These are phyloP conservation scores for Phytophthora sansomeana DNA, from an alignment of 352 stramenopile species.

Conservation along the genomic window DNA sequence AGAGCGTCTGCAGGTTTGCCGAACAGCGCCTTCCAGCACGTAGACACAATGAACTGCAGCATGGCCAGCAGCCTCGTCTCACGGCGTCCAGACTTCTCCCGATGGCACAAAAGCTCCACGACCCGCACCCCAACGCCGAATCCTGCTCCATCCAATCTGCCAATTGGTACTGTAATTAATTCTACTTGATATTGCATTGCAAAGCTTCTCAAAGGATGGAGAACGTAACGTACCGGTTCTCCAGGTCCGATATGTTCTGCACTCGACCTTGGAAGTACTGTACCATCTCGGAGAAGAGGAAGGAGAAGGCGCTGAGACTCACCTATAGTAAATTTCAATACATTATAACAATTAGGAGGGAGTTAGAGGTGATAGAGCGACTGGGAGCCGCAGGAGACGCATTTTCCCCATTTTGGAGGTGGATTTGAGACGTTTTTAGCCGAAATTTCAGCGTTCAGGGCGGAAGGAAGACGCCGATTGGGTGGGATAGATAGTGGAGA, in stretches of 20 bases:
- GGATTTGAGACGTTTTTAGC: not conserved
- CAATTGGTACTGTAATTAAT: not conserved
- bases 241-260: slow-evolving; percentile 96
- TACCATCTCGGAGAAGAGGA: slow-evolving; percentile 98
- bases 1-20: slow-evolving; percentile 96
- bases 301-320: slow-evolving; percentile 95
- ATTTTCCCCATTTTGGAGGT: not conserved
- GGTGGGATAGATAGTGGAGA: not conserved
- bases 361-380: not conserved
- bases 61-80: slow-evolving; percentile 89
- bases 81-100: slow-evolving; percentile 80
- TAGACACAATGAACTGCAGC: slow-evolving; percentile 95
- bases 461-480: not conserved
- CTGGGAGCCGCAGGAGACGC: not conserved
- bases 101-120: slow-evolving; percentile 93
- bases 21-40: slow-evolving; percentile 96
- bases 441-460: not conserved
- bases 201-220: not conserved
- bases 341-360: not conserved
- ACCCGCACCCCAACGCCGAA: slow-evolving; percentile 96
- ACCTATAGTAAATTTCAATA: slow-evolving; percentile 55
- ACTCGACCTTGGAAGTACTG: slow-evolving; percentile 98
- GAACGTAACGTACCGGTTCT: slow-evolving; percentile 72
- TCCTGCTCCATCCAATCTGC: slow-evolving; percentile 92
- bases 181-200: not conserved